A percentile compares a stretch with the other conserved stretches of the same genome.
Conservation (phyloP, 2,329 filamentous ascomycete genomes). For the Mycosphaerelloides madeirae region DNA sequence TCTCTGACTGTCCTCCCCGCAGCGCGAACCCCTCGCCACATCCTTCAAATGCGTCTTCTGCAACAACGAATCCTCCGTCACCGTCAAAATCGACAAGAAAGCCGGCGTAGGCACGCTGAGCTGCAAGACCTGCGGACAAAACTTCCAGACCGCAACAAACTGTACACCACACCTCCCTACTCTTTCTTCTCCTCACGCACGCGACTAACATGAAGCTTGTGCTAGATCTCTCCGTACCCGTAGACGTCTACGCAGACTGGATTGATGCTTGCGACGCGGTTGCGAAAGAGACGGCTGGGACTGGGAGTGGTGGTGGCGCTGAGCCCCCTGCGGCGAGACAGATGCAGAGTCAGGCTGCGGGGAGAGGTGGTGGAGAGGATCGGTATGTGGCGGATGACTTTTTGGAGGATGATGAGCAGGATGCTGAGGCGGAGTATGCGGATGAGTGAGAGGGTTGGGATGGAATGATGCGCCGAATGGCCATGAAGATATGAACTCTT, state of each 20-base stretch:
- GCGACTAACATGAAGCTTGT: constrained; percentile 7
- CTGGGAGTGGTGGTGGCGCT: constrained; percentile 6
- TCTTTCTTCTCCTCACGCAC: background rate
- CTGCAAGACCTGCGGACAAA: constrained; percentile 91
- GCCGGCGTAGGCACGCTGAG: constrained; percentile 75
- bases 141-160: constrained; percentile 88
- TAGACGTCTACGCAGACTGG: constrained; percentile 98
- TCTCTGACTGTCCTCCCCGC: constrained; percentile 6
- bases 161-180: constrained; percentile 52
- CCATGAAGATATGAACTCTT: too few species aligned
- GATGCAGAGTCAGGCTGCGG: constrained; percentile 11
- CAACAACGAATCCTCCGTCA: constrained; percentile 91
- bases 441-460: constrained; percentile 22
- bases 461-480: background rate
- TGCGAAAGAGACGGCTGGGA: constrained; percentile 52
- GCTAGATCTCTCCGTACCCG: constrained; percentile 79
- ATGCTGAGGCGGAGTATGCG: constrained; percentile 32
- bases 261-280: constrained; percentile 85
- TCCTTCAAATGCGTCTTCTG: constrained; percentile 97
- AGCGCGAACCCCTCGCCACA: constrained; percentile 65
- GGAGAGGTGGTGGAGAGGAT: constrained; percentile 22
- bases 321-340: constrained; percentile 5
- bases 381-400: constrained; percentile 30
- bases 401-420: constrained; percentile 33
- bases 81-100: constrained; percentile 92